Evolutionary conservation across 257 asterid genomes (phyloP), one percentile per base, ranked within the genome.

Genomic region (Jacaranda copaia): DNA sequence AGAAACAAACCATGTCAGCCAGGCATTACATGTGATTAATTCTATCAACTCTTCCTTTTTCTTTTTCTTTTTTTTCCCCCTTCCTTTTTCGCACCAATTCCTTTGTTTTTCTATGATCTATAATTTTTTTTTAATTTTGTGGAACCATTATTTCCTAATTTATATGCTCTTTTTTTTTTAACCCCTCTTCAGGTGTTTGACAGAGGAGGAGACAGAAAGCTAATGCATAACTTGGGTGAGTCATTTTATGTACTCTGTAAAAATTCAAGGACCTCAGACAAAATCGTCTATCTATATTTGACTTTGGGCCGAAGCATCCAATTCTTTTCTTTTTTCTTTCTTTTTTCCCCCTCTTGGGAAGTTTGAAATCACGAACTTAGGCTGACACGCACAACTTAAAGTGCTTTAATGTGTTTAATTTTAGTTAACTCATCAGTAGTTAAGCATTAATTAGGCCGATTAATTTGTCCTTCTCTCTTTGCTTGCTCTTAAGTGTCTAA

Each of bases 151-250:
- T 35, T 43, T 43, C 25, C 65, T 42, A 18, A 16, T 48, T 53
- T n/a, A 15, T 51, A n/a, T 15, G 36, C 3, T 25, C 3, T 69
- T 68, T 49, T 74, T 12, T 32, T 3, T 55, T 16, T 56, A 7
- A 7, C 32, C 32, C 32, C 32, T 25, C 32, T 19, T 18, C 79
- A 86, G 90, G 84, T 72, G 61, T 84, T 88, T n/a, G 43, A 70
- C 6, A 66, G 81, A 75, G 73, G 69, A 5, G 45, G 76, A 14
- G 76, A 71, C n/a, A 86, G 83, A 76, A 72, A 82, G 19, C 80
- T 84, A 10, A 65, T 84, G 80, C 74, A 67, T 16, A 80, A 68
- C 51, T n/a, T 66, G 20, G 86, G 92, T 86, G 61, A 79, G 80
- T 67, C 65, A 1, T 8, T 16, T 16, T 49, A 25, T 58, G 9